Evolutionary conservation across 306 rosid genomes (phyloP), one percentile per base, ranked within the genome.

Genomic region (Senna tora): DNA sequence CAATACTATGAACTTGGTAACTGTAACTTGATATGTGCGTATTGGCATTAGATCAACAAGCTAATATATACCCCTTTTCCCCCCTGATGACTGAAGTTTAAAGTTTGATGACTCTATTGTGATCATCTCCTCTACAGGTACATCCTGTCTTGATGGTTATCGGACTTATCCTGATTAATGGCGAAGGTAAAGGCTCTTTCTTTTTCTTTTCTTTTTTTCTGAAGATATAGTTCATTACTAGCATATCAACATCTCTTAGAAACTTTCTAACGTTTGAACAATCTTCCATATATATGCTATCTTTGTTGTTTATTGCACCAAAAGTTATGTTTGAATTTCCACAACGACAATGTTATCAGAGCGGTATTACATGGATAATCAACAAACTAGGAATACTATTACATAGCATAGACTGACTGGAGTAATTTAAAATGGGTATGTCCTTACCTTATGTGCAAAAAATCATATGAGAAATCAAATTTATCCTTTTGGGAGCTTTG

Each of bases 171-270:
- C 77, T 83, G 5, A 76, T 83, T 61, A 85, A 76, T 65, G 97
- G 99, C 19, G 96, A 91, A 95, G 97, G 99, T 61, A 87, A 84
- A 74, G 87, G 84, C 53, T 58, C 5, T 19, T 6, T 51, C 43
- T 45, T 67, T 43, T 63, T 57, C 7, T 17, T 62, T 39, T 45
- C 64, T 43, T 63, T 57, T 10, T 17, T 62, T 39, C 21, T 39
- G 17, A 32, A 51, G 49, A 39, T 60, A 28, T 16, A 20, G 19
- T 50, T 72, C 49, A 30, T 28, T 39, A n/a, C 34, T 50, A 53
- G 36, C 56, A 19, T 46, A 49, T 38, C 38, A 53, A 60, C 51
- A 30, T 56, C 64, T 22, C 11, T 58, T 7, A 30, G n/a, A 69
- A 75, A 75, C 53, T 14, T 36, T 53, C 33, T 58, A 7, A 56